phyloP scores from a whole-genome alignment of 352 stramenopile genomes.

The Aphanomyces astaci region DNA sequence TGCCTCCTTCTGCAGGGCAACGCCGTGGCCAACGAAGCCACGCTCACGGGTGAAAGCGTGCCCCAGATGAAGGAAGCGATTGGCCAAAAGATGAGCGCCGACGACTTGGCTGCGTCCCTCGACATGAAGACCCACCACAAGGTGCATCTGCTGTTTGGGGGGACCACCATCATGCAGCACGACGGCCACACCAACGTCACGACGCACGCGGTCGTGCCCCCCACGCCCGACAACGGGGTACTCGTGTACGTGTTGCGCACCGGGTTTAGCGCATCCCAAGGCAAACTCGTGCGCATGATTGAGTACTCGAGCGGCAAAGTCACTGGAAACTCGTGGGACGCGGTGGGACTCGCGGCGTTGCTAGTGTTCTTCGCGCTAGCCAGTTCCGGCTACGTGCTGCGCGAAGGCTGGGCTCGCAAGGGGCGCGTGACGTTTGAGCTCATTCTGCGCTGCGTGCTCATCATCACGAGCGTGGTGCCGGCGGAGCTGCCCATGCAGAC shows the following conservation, averaged over 20 bases:
- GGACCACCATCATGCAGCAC: constrained; percentile 87
- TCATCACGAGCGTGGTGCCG: constrained; percentile 98
- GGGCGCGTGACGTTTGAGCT: constrained; percentile 94
- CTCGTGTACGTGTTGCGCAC: constrained; percentile 94
- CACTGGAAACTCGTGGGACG: constrained; percentile 91
- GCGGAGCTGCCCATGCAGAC: constrained; percentile 98
- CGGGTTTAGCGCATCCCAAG: constrained; percentile 96
- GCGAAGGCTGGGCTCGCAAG: constrained; percentile 77
- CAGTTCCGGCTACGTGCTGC: constrained; percentile 92
- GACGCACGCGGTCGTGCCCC: constrained; percentile 37
- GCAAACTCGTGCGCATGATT: constrained; percentile 97
- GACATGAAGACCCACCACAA: constrained; percentile 85
- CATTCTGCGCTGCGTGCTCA: constrained; percentile 96
- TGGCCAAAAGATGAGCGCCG: constrained; percentile 54
- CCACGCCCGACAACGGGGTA: constrained; percentile 85
- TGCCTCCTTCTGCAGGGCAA: constrained; percentile 91
- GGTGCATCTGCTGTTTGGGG: constrained; percentile 89
- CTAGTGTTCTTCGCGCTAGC: constrained; percentile 95
- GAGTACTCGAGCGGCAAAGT: constrained; percentile 96
- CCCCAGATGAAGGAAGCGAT: constrained; percentile 97
- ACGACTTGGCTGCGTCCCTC: constrained; percentile 61
- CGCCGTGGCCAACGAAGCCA: constrained; percentile 97
- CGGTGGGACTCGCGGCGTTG: constrained; percentile 92
- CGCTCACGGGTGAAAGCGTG: constrained; percentile 97
- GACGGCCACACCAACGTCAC: constrained; percentile 38